These are phyloP conservation scores for Rhododendron vialii DNA, from an alignment of 148 eudicot species.

Conservation along the genomic window DNA sequence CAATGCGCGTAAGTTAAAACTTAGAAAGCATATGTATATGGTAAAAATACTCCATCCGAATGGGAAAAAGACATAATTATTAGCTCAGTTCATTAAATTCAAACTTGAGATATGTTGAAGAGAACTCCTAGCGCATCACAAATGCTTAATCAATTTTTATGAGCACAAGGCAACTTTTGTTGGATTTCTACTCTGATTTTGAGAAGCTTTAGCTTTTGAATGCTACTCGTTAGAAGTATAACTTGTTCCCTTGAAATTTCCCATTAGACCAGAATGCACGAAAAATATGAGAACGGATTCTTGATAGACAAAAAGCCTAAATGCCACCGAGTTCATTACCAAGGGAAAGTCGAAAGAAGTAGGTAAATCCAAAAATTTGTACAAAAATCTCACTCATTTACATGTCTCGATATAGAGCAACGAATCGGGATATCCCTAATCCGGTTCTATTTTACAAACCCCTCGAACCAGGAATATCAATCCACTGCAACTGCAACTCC, in stretches of 20 bases:
- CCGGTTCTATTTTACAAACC: neutral
- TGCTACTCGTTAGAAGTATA: neutral
- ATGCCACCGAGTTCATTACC: neutral
- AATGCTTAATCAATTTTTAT: neutral
- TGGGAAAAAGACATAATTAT: neutral
- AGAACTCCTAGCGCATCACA: neutral
- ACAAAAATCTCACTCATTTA: neutral
- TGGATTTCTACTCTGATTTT: neutral
- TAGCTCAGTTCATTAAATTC: neutral
- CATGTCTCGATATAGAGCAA: neutral
- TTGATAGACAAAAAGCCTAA: neutral
- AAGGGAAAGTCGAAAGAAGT: neutral
- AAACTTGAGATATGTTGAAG: neutral
- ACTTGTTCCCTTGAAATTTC: neutral
- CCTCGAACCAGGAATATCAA: constrained; percentile 9
- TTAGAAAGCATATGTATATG: too few relatives aligned
- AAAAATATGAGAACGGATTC: neutral
- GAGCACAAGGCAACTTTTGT: neutral
- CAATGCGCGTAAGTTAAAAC: too few relatives aligned
- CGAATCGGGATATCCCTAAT: neutral
- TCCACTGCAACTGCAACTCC: constrained; percentile 20
- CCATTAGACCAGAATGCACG: neutral
- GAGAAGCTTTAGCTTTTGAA: neutral
- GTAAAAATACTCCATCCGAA: too few relatives aligned
- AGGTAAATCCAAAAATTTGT: neutral